These are phyloP conservation scores for Trypanosoma avium DNA, from an alignment of 208 protist genomes.

Conservation along the genomic window DNA sequence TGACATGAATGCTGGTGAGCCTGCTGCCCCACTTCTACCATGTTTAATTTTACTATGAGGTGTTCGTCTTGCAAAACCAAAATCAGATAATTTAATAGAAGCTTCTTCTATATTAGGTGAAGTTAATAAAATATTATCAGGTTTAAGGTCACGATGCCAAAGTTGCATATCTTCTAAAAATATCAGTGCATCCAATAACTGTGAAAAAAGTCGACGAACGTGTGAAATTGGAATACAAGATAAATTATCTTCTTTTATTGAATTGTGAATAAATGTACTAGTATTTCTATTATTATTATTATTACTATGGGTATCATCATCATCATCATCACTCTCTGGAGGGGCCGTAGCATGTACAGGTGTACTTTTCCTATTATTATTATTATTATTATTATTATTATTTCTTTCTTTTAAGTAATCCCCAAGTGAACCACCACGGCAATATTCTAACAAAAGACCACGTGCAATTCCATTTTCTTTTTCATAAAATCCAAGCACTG, in stretches of 20 bases:
- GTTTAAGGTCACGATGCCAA: constrained; percentile 59
- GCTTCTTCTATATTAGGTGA: constrained; percentile 2
- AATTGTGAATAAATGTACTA: not conserved
- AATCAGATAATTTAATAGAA: constrained; percentile 12
- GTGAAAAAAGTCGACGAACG: constrained; percentile 3
- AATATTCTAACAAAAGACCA: constrained; percentile 14
- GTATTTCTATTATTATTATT: not conserved
- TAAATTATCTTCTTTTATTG: not conserved
- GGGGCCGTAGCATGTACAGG: not conserved
- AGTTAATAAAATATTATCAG: constrained; percentile 44
- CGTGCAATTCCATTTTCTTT: not conserved
- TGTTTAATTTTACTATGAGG: not conserved
- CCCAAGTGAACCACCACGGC: constrained; percentile 15
- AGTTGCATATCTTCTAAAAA: constrained; percentile 23
- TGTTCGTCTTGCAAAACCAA: constrained; percentile 21
- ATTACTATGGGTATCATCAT: not conserved
- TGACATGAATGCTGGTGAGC: constrained; percentile 22
- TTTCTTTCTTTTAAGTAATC: constrained; percentile 2
- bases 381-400: not conserved
- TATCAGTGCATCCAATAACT: constrained; percentile 16
- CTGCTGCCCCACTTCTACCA: not conserved
- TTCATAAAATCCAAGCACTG: constrained; percentile 10
- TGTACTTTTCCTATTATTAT: not conserved
- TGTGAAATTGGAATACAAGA: not conserved
- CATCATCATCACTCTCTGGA: not conserved